Base-by-base conservation (phyloP, 306 rosid genomes). In the Phaseolus lunatus region DNA sequence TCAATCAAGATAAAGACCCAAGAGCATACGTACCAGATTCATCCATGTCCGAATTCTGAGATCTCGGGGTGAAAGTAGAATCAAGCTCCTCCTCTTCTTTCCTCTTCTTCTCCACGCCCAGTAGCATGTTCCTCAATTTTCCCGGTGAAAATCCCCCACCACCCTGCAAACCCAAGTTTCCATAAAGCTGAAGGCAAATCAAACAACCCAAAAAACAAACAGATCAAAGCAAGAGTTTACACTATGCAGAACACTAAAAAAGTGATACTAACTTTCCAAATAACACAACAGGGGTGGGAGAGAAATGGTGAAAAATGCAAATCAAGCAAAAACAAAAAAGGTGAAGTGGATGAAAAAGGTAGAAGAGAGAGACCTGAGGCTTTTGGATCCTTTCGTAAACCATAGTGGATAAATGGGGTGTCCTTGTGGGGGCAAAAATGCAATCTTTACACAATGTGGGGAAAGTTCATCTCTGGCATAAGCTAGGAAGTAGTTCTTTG, bases 351-450 rank as follows among this genome's bases (percentile, higher is more conserved):
- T 75, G 65, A 58, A 53, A 77, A 43, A 52, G 39, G 58, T 22
- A 66, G 22, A 82, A 67, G 33, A 76, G 33, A 76, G 43, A 71
- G 43, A 94, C 95, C 97, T 88, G 97, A 80, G 97, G 90, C 84
- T 95, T 92, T 76, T 87, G 96, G 91, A 95, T 95, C 95, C 96
- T 88, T 81, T 92, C 92, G 76, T 95, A 95, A 64, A 92, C 98
- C 98, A 95, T 95, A 37, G 47, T 63, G 72, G 82, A 75, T 0
- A 71, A 67, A 58, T 41, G 84, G 80, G 81, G 3, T 22, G 73
- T 52, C 20, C 43, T 61, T 50, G 62, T 62, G 47, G 78, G 33
- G 64, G 76, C 19, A 85, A 75, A 70, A 83, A 66, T 72, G 72
- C 59, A 72, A 58, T 33, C 69, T 85, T 74, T 24, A 70, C 75